phyloP scores from a whole-genome alignment of 1,284 basidiomycete species.

The Ceratobasidium sp. region DNA sequence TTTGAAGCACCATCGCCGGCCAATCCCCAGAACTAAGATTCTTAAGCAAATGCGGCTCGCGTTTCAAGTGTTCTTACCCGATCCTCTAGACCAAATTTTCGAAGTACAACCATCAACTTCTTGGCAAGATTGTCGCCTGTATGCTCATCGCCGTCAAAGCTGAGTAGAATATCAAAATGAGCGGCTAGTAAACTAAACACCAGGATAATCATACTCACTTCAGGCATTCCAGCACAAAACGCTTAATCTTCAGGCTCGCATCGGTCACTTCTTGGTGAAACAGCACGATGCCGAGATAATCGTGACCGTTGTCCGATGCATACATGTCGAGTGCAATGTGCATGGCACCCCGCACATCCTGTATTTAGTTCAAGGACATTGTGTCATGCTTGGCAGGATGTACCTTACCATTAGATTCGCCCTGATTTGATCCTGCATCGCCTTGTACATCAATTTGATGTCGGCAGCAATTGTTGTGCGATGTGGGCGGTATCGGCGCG shows the following conservation, averaged over 20 bases:
- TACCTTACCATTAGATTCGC: not conserved
- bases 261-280: not conserved
- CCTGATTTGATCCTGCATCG: not conserved
- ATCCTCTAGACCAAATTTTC: not conserved
- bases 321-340: not conserved
- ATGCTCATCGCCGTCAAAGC: not conserved
- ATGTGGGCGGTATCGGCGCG: not conserved
- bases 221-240: not conserved
- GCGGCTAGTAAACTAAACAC: not conserved
- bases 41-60: not conserved
- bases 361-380: not conserved
- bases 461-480: not conserved
- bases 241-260: not conserved
- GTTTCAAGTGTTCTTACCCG: not conserved
- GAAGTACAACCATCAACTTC: not conserved
- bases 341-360: not conserved
- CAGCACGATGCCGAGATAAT: not conserved
- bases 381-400: not conserved
- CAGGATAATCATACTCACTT: not conserved
- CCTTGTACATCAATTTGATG: not conserved
- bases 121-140: not conserved
- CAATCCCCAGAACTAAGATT: not conserved
- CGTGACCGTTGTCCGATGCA: not conserved
- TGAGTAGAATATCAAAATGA: not conserved
- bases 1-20: not conserved